Evolutionary conservation across 257 asterid genomes (phyloP), one percentile per base, ranked within the genome.

Genomic region (Mentha longifolia): DNA sequence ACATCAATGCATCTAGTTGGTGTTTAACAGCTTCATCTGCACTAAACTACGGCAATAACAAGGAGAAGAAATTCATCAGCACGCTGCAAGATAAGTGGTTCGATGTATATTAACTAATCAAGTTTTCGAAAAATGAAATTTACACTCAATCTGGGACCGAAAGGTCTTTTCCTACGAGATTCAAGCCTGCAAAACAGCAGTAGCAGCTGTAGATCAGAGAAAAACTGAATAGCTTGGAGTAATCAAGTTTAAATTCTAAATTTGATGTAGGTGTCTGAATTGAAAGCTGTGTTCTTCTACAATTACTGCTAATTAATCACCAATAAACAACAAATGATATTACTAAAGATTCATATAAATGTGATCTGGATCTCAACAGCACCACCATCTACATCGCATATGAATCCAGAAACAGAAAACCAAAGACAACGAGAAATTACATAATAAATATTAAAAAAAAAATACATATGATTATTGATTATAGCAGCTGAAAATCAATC

Each of bases 1-100:
- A 89, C 90, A 81, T 93, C 84, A 93, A 80, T n/a, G 98, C 95
- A 78, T 93, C 97, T 19, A 93, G 95, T 78, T 93, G 97, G 89
- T 85, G 74, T 62, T 67, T 81, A 54, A 93, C 95, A 57, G 97
- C 96, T 74, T 93, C 96, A 37, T 93, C 97, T 33, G 96, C 95
- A 62, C 89, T 89, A 77, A 87, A 86, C 98, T 89, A 89, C 72
- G 79, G 46, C 55, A 74, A 16, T 4, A 30, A 50, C 22, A 65
- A 58, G 22, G 57, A 56, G 65, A 64, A 46, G 58, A 39, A 75
- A 62, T 25, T 62, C 77, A 77, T 70, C 16, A 51, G 31, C 55
- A 13, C 61, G 46, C 11, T 16, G 64, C 33, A 74, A 74, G 37
- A 50, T 57, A 43, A 25, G 20, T 46, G 68, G 6, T 17, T 46